Percentiles rank a stretch among this genome's conserved stretches.
Conservation (phyloP, 2,329 filamentous ascomycete species). For the Parascedosporium putredinis region DNA sequence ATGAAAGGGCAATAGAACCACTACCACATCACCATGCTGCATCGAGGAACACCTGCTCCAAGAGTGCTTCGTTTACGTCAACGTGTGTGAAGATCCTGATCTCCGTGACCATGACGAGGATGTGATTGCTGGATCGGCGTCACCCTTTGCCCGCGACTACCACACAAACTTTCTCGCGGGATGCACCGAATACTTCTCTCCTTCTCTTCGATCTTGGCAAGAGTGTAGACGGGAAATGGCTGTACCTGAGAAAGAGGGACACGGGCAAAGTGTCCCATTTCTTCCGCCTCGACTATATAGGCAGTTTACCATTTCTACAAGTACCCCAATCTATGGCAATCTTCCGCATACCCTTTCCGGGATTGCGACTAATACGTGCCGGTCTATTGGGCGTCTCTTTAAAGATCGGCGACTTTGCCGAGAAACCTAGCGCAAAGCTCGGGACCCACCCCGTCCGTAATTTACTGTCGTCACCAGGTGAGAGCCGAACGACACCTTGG, state of each 20-base stretch:
- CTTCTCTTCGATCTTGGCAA: too few species aligned
- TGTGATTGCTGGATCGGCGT: too few species aligned
- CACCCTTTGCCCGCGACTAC: too few species aligned
- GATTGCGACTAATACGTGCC: conserved; percentile 1
- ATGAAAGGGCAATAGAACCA: background rate
- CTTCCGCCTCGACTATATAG: background rate
- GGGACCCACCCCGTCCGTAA: conserved; percentile 3
- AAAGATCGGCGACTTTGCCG: background rate
- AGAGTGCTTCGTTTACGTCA: background rate
- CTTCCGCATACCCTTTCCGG: conserved; percentile 2
- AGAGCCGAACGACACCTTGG: background rate
- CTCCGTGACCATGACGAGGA: background rate
- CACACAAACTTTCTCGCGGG: too few species aligned
- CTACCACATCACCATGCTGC: background rate
- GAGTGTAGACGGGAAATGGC: too few species aligned
- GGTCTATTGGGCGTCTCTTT: background rate
- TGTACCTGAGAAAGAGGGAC: background rate
- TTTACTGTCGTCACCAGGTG: conserved; percentile 5
- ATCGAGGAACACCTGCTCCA: background rate
- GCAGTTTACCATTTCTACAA: background rate
- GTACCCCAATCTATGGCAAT: background rate
- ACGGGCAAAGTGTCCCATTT: background rate
- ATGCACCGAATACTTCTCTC: too few species aligned
- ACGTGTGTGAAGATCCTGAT: background rate
- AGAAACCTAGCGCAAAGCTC: background rate